Evolutionary conservation across 371 early-diverging fungal genomes (phyloP).

Genomic region (Mortierella sp.): DNA sequence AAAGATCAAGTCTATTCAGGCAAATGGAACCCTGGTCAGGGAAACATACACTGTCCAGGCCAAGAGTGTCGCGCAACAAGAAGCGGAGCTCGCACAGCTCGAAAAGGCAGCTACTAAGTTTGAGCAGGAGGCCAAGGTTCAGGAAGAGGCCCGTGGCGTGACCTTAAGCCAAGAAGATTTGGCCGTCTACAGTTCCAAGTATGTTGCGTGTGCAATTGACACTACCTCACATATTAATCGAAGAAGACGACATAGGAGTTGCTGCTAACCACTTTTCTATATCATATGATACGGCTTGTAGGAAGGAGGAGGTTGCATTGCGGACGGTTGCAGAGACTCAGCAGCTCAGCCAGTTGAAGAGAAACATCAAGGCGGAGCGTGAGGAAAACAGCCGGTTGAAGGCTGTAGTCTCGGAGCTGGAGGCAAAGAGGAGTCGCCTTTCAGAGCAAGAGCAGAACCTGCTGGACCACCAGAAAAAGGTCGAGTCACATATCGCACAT

Average conservation of each 20-base stretch:
- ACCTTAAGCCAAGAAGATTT: conserved; percentile 32
- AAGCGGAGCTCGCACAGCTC: conserved; percentile 47
- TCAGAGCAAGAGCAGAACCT: conserved; percentile 63
- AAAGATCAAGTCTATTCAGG: conserved; percentile 73
- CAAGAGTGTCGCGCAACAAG: conserved; percentile 49
- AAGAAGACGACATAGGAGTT: no score
- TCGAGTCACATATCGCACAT: conserved; percentile 54
- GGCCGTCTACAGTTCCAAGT: conserved; percentile 31
- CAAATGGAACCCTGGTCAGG: conserved; percentile 66
- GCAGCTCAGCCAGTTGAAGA: conserved; percentile 73
- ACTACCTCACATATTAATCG: neutral
- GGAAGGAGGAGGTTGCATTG: conserved; percentile 80
- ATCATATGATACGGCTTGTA: conserved; percentile 21
- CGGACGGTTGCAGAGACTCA: conserved; percentile 78
- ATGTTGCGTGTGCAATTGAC: neutral
- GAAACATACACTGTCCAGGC: conserved; percentile 71
- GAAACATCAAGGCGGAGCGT: conserved; percentile 73
- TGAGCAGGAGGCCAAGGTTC: conserved; percentile 61
- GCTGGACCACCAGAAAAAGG: conserved; percentile 54
- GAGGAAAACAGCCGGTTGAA: conserved; percentile 72
- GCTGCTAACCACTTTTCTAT: neutral
- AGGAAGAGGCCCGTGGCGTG: conserved; percentile 48
- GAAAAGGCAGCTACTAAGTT: conserved; percentile 61
- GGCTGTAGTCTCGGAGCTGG: conserved; percentile 70
- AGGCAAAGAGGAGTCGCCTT: conserved; percentile 63